phyloP scores from a whole-genome alignment of 1,284 basidiomycete species.

The Pseudozyma tsukubaensis region DNA sequence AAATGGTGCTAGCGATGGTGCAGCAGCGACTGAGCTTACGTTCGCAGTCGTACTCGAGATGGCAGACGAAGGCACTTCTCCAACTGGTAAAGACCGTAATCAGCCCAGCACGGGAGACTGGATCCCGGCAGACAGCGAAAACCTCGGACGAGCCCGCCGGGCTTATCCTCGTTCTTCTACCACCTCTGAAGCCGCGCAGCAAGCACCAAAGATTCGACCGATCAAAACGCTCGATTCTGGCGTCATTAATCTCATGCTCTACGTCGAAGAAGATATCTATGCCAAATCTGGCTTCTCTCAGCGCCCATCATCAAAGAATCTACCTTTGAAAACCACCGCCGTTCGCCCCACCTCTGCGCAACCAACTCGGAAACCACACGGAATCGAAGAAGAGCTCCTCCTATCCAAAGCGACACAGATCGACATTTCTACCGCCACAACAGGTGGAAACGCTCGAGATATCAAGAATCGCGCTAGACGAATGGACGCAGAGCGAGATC shows the following conservation, averaged over 20 bases:
- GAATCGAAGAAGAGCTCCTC: conserved; percentile 26
- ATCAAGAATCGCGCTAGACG: conserved; percentile 38
- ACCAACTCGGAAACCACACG: conserved; percentile 10
- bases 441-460: conserved; percentile 19
- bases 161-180: neutral
- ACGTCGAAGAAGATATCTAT: conserved; percentile 47
- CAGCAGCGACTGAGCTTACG: conserved; percentile 77
- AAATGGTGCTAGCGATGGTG: neutral
- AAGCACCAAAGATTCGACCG: conserved; percentile 35
- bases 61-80: conserved; percentile 73
- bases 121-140: conserved; percentile 42
- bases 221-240: conserved; percentile 52
- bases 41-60: conserved; percentile 87
- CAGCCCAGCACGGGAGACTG: conserved; percentile 41
- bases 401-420: conserved; percentile 38
- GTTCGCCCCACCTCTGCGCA: conserved; percentile 26
- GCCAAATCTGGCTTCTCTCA: conserved; percentile 26
- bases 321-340: neutral
- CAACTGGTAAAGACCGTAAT: conserved; percentile 20
- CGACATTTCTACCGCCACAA: conserved; percentile 13
- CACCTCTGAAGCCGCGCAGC: neutral
- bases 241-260: conserved; percentile 53
- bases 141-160: conserved; percentile 19
- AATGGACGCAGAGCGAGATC: conserved; percentile 41
- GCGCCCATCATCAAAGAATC: neutral